Conservation (phyloP, 257 asterid genomes). For the Scutellaria baicalensis region DNA sequence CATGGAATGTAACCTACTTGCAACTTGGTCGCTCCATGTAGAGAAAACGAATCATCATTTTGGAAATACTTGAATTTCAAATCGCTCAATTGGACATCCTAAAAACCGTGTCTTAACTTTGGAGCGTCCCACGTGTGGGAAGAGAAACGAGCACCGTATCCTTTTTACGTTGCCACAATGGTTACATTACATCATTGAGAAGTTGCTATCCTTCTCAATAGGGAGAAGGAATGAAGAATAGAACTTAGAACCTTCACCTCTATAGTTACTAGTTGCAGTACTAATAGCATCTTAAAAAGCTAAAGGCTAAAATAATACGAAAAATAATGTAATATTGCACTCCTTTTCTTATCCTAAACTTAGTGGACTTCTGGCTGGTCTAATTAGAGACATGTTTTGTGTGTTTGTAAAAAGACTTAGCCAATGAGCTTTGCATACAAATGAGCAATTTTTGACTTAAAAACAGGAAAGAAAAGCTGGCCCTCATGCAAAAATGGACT, state of each 20-base stretch:
- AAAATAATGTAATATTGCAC: slow-evolving; percentile 3
- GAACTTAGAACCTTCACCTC: slow-evolving; percentile 11
- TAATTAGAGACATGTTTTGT: slow-evolving; percentile 33
- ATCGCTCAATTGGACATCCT: background rate
- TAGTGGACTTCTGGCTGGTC: slow-evolving; percentile 50
- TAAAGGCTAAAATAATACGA: no score
- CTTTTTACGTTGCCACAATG: slow-evolving; percentile 26
- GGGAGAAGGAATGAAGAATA: slow-evolving; percentile 7
- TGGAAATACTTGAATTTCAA: background rate
- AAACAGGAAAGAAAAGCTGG: background rate
- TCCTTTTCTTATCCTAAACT: slow-evolving; percentile 25
- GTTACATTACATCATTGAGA: slow-evolving; percentile 22
- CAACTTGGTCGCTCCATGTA: background rate
- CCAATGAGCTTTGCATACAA: slow-evolving; percentile 3
- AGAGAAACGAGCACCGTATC: background rate
- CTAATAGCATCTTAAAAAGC: slow-evolving; percentile 8
- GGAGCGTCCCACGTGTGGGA: background rate
- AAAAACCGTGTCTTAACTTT: background rate
- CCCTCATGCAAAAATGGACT: background rate
- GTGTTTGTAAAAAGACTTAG: slow-evolving; percentile 7
- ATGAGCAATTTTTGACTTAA: slow-evolving; percentile 2
- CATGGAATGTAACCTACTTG: background rate
- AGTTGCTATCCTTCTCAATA: slow-evolving; percentile 31
- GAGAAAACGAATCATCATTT: background rate
- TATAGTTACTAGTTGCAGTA: background rate